Evolutionary conservation across 805 yeast genomes (phyloP).

Genomic region (Myxozyma sirexii): DNA sequence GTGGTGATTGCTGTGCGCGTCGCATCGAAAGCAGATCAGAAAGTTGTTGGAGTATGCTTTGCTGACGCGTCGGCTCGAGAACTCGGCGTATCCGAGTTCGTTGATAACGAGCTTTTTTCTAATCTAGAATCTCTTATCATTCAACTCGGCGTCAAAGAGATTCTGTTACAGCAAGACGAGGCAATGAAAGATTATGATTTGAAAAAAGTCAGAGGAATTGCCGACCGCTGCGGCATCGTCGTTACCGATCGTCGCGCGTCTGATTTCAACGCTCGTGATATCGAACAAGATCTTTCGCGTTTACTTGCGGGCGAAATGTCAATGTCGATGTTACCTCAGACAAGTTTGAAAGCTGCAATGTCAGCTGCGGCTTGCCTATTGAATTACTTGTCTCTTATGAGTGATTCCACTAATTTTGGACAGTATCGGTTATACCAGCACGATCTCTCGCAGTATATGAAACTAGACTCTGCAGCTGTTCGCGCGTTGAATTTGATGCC

Average conservation of each 20-base stretch:
- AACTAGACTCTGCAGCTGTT: slow-evolving; percentile 86
- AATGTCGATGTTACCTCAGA: slow-evolving; percentile 38
- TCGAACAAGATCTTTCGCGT: slow-evolving; percentile 76
- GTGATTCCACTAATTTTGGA: slow-evolving; percentile 58
- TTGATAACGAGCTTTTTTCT: slow-evolving; percentile 84
- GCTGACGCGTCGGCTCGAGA: slow-evolving; percentile 69
- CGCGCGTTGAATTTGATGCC: slow-evolving; percentile 88
- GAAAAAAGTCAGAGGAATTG: slow-evolving; percentile 65
- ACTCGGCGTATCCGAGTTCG: slow-evolving; percentile 75
- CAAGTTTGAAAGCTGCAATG: slow-evolving; percentile 55
- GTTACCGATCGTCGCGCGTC: slow-evolving; percentile 60
- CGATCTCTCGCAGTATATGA: slow-evolving; percentile 79
- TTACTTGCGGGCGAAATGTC: slow-evolving; percentile 54
- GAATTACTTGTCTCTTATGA: slow-evolving; percentile 64
- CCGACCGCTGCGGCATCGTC: slow-evolving; percentile 78
- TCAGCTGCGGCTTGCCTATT: slow-evolving; percentile 70
- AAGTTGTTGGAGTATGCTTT: slow-evolving; percentile 75
- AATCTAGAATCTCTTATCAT: slow-evolving; percentile 83
- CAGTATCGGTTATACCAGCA: slow-evolving; percentile 62
- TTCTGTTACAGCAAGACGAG: slow-evolving; percentile 59
- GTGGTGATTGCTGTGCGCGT: slow-evolving; percentile 58
- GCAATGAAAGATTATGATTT: slow-evolving; percentile 54
- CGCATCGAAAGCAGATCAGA: slow-evolving; percentile 47
- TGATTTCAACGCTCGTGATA: slow-evolving; percentile 64
- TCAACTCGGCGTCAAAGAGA: slow-evolving; percentile 88